Evolutionary conservation across 345 rosid genomes (phyloP).

Genomic region (Eucalyptus shirleyi): DNA sequence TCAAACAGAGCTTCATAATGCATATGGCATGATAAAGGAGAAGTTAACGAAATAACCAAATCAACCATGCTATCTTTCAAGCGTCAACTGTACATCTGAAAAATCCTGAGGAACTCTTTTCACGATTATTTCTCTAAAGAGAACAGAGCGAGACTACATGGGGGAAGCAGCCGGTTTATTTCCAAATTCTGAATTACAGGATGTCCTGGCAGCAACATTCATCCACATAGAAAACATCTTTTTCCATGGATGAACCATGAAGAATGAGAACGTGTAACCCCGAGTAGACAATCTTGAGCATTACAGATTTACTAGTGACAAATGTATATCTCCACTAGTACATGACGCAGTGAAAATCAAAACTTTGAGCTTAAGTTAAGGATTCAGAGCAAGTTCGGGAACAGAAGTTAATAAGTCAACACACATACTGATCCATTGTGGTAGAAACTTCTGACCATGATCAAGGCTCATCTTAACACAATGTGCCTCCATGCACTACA

Average conservation of each 20-base stretch:
- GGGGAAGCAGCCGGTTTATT: background rate
- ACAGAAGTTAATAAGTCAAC: background rate
- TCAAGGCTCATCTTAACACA: background rate
- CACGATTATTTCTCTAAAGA: background rate
- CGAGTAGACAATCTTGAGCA: background rate
- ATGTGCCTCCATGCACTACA: no score
- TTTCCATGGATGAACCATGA: background rate
- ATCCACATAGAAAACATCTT: no score
- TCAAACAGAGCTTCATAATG: background rate
- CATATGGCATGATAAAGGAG: background rate
- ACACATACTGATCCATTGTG: background rate
- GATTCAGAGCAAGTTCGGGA: background rate
- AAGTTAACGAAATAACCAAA: background rate
- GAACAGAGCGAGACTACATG: background rate
- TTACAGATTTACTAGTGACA: background rate
- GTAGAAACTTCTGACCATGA: background rate
- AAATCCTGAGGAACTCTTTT: background rate
- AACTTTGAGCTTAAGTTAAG: background rate
- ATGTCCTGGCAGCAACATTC: no score
- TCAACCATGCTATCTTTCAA: background rate
- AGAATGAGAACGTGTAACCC: background rate
- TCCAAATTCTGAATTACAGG: background rate
- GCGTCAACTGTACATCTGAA: background rate
- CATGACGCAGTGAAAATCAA: background rate
- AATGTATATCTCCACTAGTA: background rate